Percentiles rank a stretch among this genome's conserved stretches.
These are phyloP conservation scores for Gaeumannomyces tritici DNA, from an alignment of 2,329 filamentous ascomycete genomes.

Conservation along the genomic window DNA sequence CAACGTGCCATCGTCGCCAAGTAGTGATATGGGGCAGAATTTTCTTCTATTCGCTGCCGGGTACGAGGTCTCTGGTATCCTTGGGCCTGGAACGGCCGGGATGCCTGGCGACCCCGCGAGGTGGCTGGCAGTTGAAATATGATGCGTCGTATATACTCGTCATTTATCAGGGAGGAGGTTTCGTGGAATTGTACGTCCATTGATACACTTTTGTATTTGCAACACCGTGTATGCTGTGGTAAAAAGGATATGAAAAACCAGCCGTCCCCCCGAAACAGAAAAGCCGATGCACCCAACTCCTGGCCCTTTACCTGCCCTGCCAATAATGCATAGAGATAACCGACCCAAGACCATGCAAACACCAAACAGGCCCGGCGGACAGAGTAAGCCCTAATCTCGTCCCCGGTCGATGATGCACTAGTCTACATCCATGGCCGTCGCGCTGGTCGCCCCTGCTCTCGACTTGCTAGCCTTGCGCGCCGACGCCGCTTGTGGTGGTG, in stretches of 20 bases:
- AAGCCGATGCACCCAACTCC: neutral
- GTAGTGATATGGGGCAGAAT: neutral
- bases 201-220: neutral
- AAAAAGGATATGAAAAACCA: neutral
- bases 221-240: neutral
- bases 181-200: neutral
- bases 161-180: neutral
- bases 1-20: too few relatives aligned
- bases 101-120: too few relatives aligned
- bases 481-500: too few relatives aligned
- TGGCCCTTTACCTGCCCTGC: neutral
- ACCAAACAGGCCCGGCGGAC: neutral
- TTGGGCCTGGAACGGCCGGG: too few relatives aligned
- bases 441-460: slow-evolving; percentile 17
- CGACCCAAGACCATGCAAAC: neutral
- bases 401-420: neutral
- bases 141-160: neutral
- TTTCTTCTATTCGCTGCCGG: neutral
- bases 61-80: neutral
- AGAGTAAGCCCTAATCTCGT: neutral
- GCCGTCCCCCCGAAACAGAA: neutral
- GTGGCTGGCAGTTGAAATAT: neutral
- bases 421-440: slow-evolving; percentile 3
- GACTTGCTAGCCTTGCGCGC: neutral
- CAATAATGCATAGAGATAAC: neutral